These are phyloP conservation scores for Vigna trinervia DNA, from an alignment of 306 rosid genomes.

Conservation along the genomic window DNA sequence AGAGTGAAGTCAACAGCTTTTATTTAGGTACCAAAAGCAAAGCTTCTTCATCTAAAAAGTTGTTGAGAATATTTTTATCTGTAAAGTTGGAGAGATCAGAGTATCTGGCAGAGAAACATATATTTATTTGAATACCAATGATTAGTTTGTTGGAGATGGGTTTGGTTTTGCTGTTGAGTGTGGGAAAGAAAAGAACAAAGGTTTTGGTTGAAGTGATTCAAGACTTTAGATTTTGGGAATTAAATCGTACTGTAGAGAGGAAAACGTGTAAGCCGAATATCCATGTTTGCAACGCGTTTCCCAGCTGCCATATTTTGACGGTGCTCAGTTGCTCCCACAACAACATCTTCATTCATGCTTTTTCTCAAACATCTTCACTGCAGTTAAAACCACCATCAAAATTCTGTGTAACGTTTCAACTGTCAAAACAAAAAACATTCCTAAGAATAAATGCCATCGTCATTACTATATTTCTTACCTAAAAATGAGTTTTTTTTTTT, in stretches of 20 bases:
- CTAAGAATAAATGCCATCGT: too few species aligned
- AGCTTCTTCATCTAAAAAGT: constrained; percentile 21
- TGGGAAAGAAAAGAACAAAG: constrained; percentile 34
- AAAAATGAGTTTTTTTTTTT: too few species aligned
- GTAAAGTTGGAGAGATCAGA: not conserved
- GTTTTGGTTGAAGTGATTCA: constrained; percentile 26
- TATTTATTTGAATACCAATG: constrained; percentile 35
- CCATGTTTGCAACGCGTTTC: constrained; percentile 45
- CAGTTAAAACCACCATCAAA: too few species aligned
- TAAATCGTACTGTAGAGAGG: constrained; percentile 6
- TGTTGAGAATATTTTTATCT: constrained; percentile 25
- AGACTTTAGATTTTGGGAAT: constrained; percentile 33
- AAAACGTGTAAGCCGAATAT: constrained; percentile 14
- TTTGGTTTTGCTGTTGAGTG: constrained; percentile 33
- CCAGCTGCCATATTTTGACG: too few species aligned
- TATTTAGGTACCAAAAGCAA: constrained; percentile 28
- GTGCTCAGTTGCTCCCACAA: too few species aligned
- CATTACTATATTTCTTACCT: too few species aligned
- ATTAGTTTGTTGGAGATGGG: constrained; percentile 59
- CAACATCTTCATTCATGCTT: too few species aligned
- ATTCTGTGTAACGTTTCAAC: too few species aligned
- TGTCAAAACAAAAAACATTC: too few species aligned
- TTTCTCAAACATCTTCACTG: too few species aligned
- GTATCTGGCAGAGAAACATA: not conserved
- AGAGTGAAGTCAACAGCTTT: constrained; percentile 55